phyloP scores from a whole-genome alignment of 352 stramenopile genomes.

The Pythium dissotocum region DNA sequence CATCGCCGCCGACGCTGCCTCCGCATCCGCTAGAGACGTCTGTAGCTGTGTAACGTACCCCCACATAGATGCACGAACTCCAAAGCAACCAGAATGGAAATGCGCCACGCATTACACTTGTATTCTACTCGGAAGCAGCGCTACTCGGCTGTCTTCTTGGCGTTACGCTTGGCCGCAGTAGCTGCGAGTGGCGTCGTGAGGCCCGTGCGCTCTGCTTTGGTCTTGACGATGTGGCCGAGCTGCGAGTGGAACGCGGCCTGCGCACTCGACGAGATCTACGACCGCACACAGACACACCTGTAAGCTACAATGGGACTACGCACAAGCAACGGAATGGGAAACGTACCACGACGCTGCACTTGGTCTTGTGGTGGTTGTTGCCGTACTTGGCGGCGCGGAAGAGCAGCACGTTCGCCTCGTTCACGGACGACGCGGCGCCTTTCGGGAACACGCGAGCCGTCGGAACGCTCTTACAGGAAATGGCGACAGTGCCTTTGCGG shows the following conservation, averaged over 20 bases:
- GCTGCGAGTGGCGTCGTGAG: constrained; percentile 19
- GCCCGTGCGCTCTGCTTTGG: constrained; percentile 49
- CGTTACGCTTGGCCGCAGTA: constrained; percentile 32
- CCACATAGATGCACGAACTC: neutral
- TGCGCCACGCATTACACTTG: neutral
- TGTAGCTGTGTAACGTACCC: neutral
- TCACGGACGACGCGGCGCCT: constrained; percentile 29
- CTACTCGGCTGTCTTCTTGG: constrained; percentile 71
- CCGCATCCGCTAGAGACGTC: neutral
- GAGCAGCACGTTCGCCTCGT: constrained; percentile 63
- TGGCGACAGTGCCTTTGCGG: constrained; percentile 51
- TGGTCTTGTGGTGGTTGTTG: constrained; percentile 89
- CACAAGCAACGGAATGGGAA: neutral
- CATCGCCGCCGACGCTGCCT: neutral
- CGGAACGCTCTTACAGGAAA: constrained; percentile 67
- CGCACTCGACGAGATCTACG: constrained; percentile 54
- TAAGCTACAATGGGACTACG: neutral
- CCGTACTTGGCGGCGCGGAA: constrained; percentile 79
- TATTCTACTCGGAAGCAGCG: neutral
- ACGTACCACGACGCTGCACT: constrained; percentile 74
- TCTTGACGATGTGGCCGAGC: constrained; percentile 74
- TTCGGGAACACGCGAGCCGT: constrained; percentile 33
- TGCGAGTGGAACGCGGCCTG: constrained; percentile 69
- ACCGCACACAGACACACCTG: neutral
- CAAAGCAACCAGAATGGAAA: neutral